phyloP scores from a whole-genome alignment of 2,329 filamentous ascomycete species.

The Phaeomoniella chlamydospora region DNA sequence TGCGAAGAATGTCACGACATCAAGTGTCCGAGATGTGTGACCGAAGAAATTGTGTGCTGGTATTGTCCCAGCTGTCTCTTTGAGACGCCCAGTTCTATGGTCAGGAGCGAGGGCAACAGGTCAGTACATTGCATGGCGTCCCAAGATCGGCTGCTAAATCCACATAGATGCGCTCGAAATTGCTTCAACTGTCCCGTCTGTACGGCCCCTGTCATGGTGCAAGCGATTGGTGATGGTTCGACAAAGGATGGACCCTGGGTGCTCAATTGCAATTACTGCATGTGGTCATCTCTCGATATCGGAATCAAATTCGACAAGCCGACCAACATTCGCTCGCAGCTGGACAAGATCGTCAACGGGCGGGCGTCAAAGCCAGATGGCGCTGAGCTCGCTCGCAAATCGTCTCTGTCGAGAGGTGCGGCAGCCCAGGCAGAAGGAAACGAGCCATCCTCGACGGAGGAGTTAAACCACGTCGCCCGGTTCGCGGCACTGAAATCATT shows the following conservation, averaged over 20 bases:
- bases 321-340: constrained; percentile 70
- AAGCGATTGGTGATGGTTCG: constrained; percentile 32
- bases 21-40: constrained; percentile 78
- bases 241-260: constrained; percentile 50
- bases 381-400: neutral
- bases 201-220: constrained; percentile 61
- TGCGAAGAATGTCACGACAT: constrained; percentile 97
- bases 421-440: constrained; percentile 7
- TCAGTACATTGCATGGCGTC: constrained; percentile 27
- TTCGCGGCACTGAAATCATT: constrained; percentile 65
- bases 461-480: constrained; percentile 49
- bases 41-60: constrained; percentile 87
- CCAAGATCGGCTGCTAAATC: constrained; percentile 4
- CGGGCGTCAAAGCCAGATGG: constrained; percentile 4
- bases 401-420: neutral
- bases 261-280: constrained; percentile 77
- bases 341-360: constrained; percentile 50
- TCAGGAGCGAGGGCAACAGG: constrained; percentile 89
- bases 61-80: constrained; percentile 94
- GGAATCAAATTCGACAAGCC: constrained; percentile 81
- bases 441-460: constrained; percentile 19
- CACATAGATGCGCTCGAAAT: constrained; percentile 66
- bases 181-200: constrained; percentile 94
- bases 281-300: constrained; percentile 82
- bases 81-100: constrained; percentile 83